Evolutionary conservation across 2,329 filamentous ascomycete species (phyloP).

Genomic region (Cladosporium sp.): DNA sequence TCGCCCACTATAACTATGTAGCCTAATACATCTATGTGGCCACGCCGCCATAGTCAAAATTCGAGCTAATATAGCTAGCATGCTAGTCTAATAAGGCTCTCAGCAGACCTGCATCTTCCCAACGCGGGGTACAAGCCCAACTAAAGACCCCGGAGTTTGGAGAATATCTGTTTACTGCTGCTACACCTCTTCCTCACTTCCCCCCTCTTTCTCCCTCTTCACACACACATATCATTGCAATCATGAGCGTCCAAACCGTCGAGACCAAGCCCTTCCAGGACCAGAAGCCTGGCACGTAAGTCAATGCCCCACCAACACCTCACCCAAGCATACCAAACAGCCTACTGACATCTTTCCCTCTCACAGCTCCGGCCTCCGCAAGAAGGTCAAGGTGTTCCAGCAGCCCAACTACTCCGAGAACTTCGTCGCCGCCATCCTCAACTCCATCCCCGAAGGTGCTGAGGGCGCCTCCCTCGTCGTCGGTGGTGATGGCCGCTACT

Average conservation of each 20-base stretch:
- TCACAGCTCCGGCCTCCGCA: slow-evolving; percentile 88
- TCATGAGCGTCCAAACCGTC: slow-evolving; percentile 77
- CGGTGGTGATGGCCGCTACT: slow-evolving; percentile 94
- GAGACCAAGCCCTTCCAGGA: slow-evolving; percentile 83
- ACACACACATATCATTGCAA: slow-evolving; percentile 18
- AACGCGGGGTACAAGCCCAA: no score
- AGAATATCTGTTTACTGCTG: no score
- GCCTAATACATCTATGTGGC: no score
- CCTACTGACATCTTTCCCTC: slow-evolving; percentile 13
- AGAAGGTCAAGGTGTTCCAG: slow-evolving; percentile 98
- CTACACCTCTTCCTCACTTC: neutral
- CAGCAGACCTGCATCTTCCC: no score
- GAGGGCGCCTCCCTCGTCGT: slow-evolving; percentile 91
- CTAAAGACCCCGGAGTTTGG: no score
- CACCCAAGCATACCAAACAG: slow-evolving; percentile 1
- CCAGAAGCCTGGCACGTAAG: slow-evolving; percentile 99
- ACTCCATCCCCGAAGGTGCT: slow-evolving; percentile 93
- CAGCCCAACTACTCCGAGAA: slow-evolving; percentile 93
- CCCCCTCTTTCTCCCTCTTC: neutral
- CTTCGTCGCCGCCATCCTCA: slow-evolving; percentile 89
- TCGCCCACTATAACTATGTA: no score
- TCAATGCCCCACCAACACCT: slow-evolving; percentile 36
- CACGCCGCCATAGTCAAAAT: no score
- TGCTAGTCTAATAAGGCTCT: no score
- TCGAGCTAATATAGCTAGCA: no score